Percentiles rank a stretch among this genome's conserved stretches.
These are phyloP conservation scores for Pseudogymnoascus sp. DNA, from an alignment of 2,329 filamentous ascomycete genomes.

Conservation along the genomic window DNA sequence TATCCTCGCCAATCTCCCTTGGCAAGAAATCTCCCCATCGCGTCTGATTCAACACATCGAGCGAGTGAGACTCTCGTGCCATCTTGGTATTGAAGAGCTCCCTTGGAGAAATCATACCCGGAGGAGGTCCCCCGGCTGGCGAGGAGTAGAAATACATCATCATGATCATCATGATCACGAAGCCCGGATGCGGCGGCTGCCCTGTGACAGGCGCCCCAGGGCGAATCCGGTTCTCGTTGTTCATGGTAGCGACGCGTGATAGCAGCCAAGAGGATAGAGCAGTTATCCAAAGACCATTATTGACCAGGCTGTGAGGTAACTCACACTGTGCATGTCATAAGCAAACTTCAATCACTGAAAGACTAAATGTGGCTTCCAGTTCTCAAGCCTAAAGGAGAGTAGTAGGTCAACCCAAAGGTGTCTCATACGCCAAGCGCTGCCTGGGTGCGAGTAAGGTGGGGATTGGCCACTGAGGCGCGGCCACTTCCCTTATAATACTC, in stretches of 20 bases:
- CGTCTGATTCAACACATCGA: conserved; percentile 48
- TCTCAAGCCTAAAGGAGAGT: not conserved
- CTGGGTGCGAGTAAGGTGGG: not conserved
- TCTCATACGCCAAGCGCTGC: not conserved
- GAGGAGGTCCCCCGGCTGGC: conserved; percentile 23
- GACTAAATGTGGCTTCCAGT: not conserved
- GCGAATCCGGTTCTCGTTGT: conserved; percentile 1
- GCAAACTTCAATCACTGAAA: not conserved
- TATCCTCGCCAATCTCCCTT: conserved; percentile 20
- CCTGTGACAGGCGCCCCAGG: not conserved
- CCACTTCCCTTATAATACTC: not conserved
- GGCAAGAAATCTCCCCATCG: conserved; percentile 56
- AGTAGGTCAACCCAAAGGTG: not conserved
- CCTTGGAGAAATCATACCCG: conserved; percentile 38
- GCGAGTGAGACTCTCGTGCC: conserved; percentile 45
- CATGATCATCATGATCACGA: conserved; percentile 26
- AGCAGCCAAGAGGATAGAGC: not conserved
- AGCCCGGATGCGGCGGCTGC: conserved; percentile 11
- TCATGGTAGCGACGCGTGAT: conserved; percentile 6
- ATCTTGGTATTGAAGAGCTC: conserved; percentile 41
- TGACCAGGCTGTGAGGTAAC: not conserved
- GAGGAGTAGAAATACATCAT: conserved; percentile 28
- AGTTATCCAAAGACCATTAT: conserved; percentile 7
- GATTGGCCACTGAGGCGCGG: not conserved
- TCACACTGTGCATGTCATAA: not conserved